These are phyloP conservation scores for Cyberlindnera xylosilytica DNA, from an alignment of 805 yeast species.

Conservation along the genomic window DNA sequence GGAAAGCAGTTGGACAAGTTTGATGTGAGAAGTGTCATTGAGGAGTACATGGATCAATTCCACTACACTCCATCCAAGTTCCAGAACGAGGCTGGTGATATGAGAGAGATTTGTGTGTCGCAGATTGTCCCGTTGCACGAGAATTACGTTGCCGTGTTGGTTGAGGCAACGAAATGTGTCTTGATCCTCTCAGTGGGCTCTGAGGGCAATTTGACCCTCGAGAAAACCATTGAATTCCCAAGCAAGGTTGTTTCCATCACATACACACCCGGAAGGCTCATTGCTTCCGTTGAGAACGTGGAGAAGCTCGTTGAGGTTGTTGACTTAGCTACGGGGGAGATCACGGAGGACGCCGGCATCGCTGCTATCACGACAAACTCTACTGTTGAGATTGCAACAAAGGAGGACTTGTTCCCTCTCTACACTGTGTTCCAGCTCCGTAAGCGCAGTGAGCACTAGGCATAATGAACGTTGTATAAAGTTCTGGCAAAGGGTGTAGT, in stretches of 20 bases:
- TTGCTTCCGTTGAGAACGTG: slow-evolving; percentile 32
- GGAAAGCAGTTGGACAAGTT: slow-evolving; percentile 45
- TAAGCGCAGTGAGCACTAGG: slow-evolving; percentile 64
- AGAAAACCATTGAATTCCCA: slow-evolving; percentile 30
- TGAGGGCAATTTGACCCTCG: slow-evolving; percentile 23
- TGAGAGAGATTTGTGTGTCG: slow-evolving; percentile 52
- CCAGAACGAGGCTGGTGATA: slow-evolving; percentile 45
- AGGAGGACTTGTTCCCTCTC: slow-evolving; percentile 39
- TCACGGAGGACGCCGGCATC: slow-evolving; percentile 30
- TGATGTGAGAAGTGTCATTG: slow-evolving; percentile 40
- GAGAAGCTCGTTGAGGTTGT: slow-evolving; percentile 15
- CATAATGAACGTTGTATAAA: too few species aligned
- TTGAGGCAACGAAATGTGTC: slow-evolving; percentile 50
- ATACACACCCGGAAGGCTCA: slow-evolving; percentile 32
- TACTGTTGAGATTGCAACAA: slow-evolving; percentile 21
- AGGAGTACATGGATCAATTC: slow-evolving; percentile 46
- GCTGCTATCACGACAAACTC: slow-evolving; percentile 16
- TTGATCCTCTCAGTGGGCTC: slow-evolving; percentile 28
- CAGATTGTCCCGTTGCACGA: slow-evolving; percentile 36
- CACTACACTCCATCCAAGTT: slow-evolving; percentile 68
- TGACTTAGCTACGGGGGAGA: slow-evolving; percentile 28
- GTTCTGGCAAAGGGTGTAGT: too few species aligned
- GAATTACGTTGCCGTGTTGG: slow-evolving; percentile 39
- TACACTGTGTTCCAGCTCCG: slow-evolving; percentile 51
- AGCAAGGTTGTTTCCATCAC: slow-evolving; percentile 31